Base-by-base conservation (phyloP, 2,329 filamentous ascomycete genomes). In the Pseudocercospora fuligena region DNA sequence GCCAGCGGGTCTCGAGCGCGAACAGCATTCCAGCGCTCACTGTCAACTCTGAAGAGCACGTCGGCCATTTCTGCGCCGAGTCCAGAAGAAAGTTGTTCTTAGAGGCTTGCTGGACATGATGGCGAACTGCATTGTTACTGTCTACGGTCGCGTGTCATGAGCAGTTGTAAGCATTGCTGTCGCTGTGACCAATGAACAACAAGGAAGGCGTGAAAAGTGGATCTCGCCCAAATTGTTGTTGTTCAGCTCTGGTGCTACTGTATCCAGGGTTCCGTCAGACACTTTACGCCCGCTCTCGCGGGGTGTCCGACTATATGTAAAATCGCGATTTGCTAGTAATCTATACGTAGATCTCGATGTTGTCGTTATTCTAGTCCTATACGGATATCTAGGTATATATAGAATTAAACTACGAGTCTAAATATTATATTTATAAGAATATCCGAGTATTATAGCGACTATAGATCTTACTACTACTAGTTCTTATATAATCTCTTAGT, bases 21-120 rank as follows among this genome's bases (percentile, higher is more conserved):
- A 33, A 71, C 60, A 33, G 67, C 67, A 31, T 49, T 58, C 69
- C 69, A 69, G 40, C 67, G 66, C 27, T 54, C 51, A 12, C 11
- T n/a, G n/a, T 54, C 51, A 14, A 25, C 31, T 19, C 5, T 25
- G 25, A 54, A 54, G 25, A 27, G 25, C 25, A 54, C 21, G 4
- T 23, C 21, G 27, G 51, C 51, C 51, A 54, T 54, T 4, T 54
- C 25, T 29, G 14, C 19, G 14, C 14, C 19, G 9, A 31, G 1
- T 29, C 21, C 14, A n/a, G 16, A 16, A 6, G 23, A 54, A 1
- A 8, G 4, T 1, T 16, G 6, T 16, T 7, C 14, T 29, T 9
- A 25, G 25, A 12, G 14, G 14, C 5, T 2, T 53, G 19, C 25
- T 29, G 7, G 14, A 25, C 47, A 54, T 54, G 51, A 31, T n/a